Percentiles rank a stretch among this genome's conserved stretches.
Conservation (phyloP, 768 basidiomycete genomes). For the Fomitopsis pulvina region DNA sequence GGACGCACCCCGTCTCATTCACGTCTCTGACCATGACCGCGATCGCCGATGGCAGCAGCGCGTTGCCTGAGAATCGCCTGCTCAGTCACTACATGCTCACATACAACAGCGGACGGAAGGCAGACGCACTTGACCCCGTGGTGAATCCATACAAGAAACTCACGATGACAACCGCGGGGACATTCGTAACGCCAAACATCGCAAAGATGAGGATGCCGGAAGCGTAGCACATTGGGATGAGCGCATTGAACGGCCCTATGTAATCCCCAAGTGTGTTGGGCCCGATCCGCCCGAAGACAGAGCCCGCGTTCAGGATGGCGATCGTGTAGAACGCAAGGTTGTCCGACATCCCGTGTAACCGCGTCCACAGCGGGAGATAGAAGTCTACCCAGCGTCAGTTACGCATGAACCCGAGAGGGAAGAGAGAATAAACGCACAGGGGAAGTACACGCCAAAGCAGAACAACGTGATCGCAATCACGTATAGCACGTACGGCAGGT, state of each 20-base stretch:
- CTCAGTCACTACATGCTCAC: neutral
- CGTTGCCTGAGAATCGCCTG: conserved; percentile 9
- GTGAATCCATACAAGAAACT: conserved; percentile 40
- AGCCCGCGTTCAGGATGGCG: conserved; percentile 46
- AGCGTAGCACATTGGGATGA: conserved; percentile 26
- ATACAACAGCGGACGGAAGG: neutral
- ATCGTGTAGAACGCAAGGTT: conserved; percentile 26
- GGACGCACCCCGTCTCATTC: conserved; percentile 11
- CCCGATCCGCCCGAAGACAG: conserved; percentile 46
- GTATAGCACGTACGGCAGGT: conserved; percentile 9
- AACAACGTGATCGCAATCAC: neutral
- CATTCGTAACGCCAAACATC: conserved; percentile 28
- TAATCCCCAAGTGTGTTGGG: conserved; percentile 47
- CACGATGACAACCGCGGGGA: conserved; percentile 31
- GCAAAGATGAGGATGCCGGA: conserved; percentile 33
- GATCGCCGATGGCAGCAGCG: conserved; percentile 10
- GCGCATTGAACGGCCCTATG: conserved; percentile 40
- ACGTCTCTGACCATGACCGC: conserved; percentile 5
- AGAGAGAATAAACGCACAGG: conserved; percentile 9
- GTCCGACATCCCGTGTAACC: conserved; percentile 6
- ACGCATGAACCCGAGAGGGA: neutral
- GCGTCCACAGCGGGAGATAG: conserved; percentile 11
- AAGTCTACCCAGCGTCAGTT: conserved; percentile 5
- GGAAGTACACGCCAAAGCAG: conserved; percentile 14
- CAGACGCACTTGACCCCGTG: conserved; percentile 32